Percentiles rank a stretch among this genome's conserved stretches.
These are phyloP conservation scores for Trichoderma arundinaceum DNA, from an alignment of 2,329 filamentous ascomycete species.

Conservation along the genomic window DNA sequence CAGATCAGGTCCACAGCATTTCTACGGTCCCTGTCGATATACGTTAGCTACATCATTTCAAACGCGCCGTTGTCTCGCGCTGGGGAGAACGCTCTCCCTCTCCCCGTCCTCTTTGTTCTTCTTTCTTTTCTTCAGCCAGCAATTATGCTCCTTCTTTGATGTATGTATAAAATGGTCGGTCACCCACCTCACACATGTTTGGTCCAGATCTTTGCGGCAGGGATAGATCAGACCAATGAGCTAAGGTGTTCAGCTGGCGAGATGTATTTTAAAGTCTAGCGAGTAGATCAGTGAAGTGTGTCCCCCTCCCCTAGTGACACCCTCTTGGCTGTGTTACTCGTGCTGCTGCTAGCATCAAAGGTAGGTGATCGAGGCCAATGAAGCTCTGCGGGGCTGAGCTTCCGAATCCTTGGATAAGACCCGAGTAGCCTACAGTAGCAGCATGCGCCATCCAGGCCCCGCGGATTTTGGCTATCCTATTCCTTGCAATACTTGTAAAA, in stretches of 20 bases:
- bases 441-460: conserved; percentile 7
- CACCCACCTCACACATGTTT: background rate
- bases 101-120: background rate
- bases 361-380: conserved; percentile 14
- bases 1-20: conserved; percentile 8
- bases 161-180: background rate
- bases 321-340: background rate
- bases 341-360: background rate
- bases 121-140: background rate
- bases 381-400: conserved; percentile 11
- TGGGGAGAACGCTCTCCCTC: background rate
- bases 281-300: conserved; percentile 25
- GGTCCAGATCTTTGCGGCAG: conserved; percentile 12
- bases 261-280: conserved; percentile 14
- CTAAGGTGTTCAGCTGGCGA: conserved; percentile 21
- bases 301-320: background rate
- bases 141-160: background rate
- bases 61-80: conserved; percentile 20
- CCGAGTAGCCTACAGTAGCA: conserved; percentile 21
- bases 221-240: conserved; percentile 4
- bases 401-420: conserved; percentile 24
- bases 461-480: conserved; percentile 10
- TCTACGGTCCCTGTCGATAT: background rate
- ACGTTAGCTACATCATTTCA: conserved; percentile 17
- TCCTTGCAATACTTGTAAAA: conserved; percentile 17